Evolutionary conservation across 768 basidiomycete species (phyloP).

Genomic region (Nidula microcarpa): DNA sequence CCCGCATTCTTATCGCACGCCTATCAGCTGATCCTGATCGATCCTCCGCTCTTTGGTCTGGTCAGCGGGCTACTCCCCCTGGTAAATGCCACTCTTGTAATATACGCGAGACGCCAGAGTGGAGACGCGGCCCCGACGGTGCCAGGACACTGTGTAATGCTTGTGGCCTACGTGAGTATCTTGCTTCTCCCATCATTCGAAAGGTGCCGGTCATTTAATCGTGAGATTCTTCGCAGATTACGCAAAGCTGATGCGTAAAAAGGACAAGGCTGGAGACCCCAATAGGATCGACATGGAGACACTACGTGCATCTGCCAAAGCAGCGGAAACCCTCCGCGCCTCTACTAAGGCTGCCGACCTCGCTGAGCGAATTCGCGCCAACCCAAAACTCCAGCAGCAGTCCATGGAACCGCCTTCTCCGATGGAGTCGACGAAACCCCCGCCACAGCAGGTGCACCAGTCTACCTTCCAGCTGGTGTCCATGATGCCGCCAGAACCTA

Average conservation of each 20-base stretch:
- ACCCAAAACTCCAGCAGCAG: slow-evolving; percentile 15
- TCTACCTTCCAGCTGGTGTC: slow-evolving; percentile 56
- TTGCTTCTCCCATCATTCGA: slow-evolving; percentile 2
- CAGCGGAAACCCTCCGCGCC: slow-evolving; percentile 65
- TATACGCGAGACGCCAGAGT: slow-evolving; percentile 86
- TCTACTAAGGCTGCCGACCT: slow-evolving; percentile 53
- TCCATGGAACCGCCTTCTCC: slow-evolving; percentile 24
- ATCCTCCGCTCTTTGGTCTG: slow-evolving; percentile 27
- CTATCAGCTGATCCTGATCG: slow-evolving; percentile 11
- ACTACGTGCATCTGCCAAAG: slow-evolving; percentile 68
- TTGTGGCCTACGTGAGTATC: slow-evolving; percentile 73
- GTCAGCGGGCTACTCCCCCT: slow-evolving; percentile 78
- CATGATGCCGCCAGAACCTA: slow-evolving; percentile 24
- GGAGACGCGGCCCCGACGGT: slow-evolving; percentile 82
- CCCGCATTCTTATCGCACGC: slow-evolving; percentile 8
- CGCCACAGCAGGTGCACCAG: slow-evolving; percentile 37
- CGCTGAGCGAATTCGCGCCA: slow-evolving; percentile 14
- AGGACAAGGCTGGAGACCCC: slow-evolving; percentile 61
- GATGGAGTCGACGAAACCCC: slow-evolving; percentile 22
- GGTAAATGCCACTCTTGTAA: slow-evolving; percentile 88
- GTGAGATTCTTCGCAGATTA: slow-evolving; percentile 48
- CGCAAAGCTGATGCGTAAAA: slow-evolving; percentile 78
- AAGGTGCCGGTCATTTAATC: slow-evolving; percentile 2
- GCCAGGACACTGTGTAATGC: slow-evolving; percentile 84
- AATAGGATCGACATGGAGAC: slow-evolving; percentile 73